Percentiles rank a stretch among this genome's conserved stretches.
Evolutionary conservation across 2,329 filamentous ascomycete species (phyloP).

Genomic region (Pestalotiopsis sp.): DNA sequence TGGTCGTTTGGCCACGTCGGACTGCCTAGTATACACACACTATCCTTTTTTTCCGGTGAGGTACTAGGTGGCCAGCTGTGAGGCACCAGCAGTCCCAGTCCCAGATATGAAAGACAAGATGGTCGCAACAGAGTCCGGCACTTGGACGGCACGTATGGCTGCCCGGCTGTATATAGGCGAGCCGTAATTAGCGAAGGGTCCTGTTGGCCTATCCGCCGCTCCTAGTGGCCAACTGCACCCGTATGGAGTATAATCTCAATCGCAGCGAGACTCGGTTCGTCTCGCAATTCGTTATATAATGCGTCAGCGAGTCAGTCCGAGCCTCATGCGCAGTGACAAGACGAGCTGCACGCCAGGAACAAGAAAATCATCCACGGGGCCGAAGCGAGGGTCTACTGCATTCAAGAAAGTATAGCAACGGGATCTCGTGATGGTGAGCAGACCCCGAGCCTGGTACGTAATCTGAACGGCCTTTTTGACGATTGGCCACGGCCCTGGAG

Average conservation of each 20-base stretch:
- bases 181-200: not conserved
- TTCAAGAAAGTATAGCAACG: not conserved
- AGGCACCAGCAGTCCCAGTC: not conserved
- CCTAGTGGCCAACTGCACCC: not conserved
- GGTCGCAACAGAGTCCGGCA: not conserved
- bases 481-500: not conserved
- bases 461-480: not conserved
- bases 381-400: not conserved
- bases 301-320: not conserved
- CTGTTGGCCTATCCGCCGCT: not conserved
- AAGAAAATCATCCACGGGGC: not conserved
- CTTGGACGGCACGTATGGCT: not conserved
- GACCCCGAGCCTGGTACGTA: not conserved
- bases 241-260: not conserved
- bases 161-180: not conserved
- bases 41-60: not conserved
- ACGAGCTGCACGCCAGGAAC: not conserved
- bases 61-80: not conserved
- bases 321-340: not conserved
- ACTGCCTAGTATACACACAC: not conserved
- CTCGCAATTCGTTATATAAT: not conserved
- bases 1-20: not conserved
- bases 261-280: not conserved
- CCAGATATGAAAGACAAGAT: not conserved
- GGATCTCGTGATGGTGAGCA: not conserved